Conservation (phyloP, 139 green algal species). For the Coccomyxa sp. region DNA sequence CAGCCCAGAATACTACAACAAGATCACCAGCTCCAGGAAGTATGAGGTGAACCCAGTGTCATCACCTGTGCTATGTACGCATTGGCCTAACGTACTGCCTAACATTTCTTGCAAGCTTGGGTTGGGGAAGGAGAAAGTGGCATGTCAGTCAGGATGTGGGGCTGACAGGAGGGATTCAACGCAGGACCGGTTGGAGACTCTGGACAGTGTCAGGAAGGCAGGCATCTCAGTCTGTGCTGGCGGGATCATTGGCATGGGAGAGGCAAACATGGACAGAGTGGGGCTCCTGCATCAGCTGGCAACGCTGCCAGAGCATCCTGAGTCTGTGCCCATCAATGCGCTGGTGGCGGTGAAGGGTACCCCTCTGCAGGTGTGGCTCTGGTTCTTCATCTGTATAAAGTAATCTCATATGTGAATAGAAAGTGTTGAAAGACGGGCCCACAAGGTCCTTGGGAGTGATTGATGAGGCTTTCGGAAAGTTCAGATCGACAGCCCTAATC, state of each 20-base stretch:
- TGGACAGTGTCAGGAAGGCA: slow-evolving; percentile 81
- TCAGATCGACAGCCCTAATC: no score
- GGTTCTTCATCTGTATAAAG: no score
- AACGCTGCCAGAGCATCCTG: slow-evolving; percentile 93
- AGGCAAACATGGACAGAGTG: slow-evolving; percentile 77
- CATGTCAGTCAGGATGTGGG: not conserved
- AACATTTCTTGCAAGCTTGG: not conserved
- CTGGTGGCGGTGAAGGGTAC: slow-evolving; percentile 82
- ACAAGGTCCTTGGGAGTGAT: no score
- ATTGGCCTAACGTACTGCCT: no score
- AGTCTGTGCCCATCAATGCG: slow-evolving; percentile 96
- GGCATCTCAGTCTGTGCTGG: slow-evolving; percentile 96
- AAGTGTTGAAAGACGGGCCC: no score
- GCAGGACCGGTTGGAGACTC: slow-evolving; percentile 84
- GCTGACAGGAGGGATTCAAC: not conserved
- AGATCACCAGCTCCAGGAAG: slow-evolving; percentile 88
- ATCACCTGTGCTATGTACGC: not conserved
- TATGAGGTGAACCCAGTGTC: slow-evolving; percentile 62
- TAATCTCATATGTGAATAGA: no score
- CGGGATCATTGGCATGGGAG: slow-evolving; percentile 91
- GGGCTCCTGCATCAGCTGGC: slow-evolving; percentile 87
- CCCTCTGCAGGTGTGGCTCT: slow-evolving; percentile 68
- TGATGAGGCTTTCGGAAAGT: no score
- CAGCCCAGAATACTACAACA: slow-evolving; percentile 88
- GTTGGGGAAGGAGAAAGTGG: not conserved